A percentile compares a stretch with the other conserved stretches of the same genome.
phyloP scores from a whole-genome alignment of 2,329 filamentous ascomycete species.

The Acrocalymma vagum region DNA sequence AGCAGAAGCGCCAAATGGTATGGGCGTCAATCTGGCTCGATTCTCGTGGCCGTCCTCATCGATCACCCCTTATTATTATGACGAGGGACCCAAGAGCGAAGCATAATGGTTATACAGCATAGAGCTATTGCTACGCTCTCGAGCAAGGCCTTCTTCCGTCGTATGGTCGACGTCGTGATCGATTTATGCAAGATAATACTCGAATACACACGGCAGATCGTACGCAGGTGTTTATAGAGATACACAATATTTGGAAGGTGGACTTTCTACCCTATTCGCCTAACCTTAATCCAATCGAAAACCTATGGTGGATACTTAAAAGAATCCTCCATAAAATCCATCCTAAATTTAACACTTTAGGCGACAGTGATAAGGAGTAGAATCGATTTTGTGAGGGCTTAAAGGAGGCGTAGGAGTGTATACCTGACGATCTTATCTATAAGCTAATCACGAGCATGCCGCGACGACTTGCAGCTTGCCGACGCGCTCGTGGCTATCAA shows the following conservation, averaged over 20 bases:
- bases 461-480: conserved; percentile 3
- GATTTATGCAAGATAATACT: conserved; percentile 31
- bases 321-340: conserved; percentile 13
- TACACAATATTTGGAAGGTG: conserved; percentile 15
- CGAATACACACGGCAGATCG: conserved; percentile 21
- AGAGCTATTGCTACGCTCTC: conserved; percentile 11
- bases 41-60: conserved; percentile 2
- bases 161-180: conserved; percentile 6
- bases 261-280: conserved; percentile 27
- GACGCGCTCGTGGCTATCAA: conserved; percentile 2
- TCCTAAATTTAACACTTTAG: conserved; percentile 11
- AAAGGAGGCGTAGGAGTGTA: conserved; percentile 8
- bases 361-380: conserved; percentile 6
- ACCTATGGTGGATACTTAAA: conserved; percentile 28
- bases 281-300: conserved; percentile 32
- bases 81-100: conserved; percentile 7
- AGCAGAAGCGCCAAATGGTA: no score
- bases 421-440: conserved; percentile 6
- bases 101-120: conserved; percentile 10
- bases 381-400: conserved; percentile 1
- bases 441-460: conserved; percentile 11
- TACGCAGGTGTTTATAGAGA: conserved; percentile 17
- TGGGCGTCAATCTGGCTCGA: conserved; percentile 10
- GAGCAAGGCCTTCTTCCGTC: conserved; percentile 8
- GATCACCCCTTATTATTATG: conserved; percentile 16